These are phyloP conservation scores for Melampsora occidentalis DNA, from an alignment of 1,284 basidiomycete genomes.

Conservation along the genomic window DNA sequence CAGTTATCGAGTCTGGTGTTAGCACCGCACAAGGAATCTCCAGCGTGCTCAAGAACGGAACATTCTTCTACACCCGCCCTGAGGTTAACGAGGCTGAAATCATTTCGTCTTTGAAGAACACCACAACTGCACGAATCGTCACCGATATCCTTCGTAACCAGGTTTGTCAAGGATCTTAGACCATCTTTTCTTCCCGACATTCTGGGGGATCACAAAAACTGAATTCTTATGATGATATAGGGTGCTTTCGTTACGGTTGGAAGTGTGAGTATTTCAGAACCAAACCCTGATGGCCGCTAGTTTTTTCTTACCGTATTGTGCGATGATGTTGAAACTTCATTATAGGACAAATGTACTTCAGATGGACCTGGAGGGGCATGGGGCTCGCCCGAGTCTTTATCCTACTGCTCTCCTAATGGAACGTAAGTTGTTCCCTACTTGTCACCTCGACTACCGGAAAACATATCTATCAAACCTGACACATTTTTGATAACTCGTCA, in stretches of 20 bases:
- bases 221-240: not conserved
- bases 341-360: conserved; percentile 26
- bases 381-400: conserved; percentile 7
- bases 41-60: conserved; percentile 21
- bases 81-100: conserved; percentile 15
- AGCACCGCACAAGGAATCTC: conserved; percentile 25
- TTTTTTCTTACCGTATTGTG: not conserved
- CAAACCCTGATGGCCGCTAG: not conserved
- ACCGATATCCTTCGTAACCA: conserved; percentile 38
- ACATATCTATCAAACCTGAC: too few relatives aligned
- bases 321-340: not conserved
- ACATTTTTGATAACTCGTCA: too few relatives aligned
- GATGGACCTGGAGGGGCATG: conserved; percentile 37
- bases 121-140: conserved; percentile 27
- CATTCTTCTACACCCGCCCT: conserved; percentile 32
- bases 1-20: conserved; percentile 27
- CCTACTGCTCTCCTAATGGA: conserved; percentile 22
- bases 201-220: too few relatives aligned
- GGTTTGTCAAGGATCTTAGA: not conserved
- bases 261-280: conserved; percentile 19
- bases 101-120: conserved; percentile 20
- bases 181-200: not conserved
- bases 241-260: conserved; percentile 31
- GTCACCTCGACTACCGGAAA: too few relatives aligned
- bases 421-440: too few relatives aligned